These are phyloP conservation scores for Abrus precatorius DNA, from an alignment of 306 rosid genomes.

Conservation along the genomic window DNA sequence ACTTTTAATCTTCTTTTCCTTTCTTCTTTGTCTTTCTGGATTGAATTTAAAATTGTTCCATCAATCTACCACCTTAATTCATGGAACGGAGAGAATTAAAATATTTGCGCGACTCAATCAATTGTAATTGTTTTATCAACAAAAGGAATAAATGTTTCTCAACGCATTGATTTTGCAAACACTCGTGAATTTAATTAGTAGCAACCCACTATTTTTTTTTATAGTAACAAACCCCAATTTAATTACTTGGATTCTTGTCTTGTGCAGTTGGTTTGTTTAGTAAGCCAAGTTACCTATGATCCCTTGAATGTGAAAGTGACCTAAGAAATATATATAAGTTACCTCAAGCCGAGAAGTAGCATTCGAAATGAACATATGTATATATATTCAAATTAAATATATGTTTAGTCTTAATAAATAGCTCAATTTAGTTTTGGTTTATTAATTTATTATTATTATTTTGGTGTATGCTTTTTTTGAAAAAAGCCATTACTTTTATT, in stretches of 20 bases:
- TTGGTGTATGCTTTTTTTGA: too few species aligned
- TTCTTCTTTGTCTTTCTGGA: neutral
- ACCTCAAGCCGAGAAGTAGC: neutral
- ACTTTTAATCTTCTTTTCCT: neutral
- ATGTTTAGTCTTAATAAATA: too few species aligned
- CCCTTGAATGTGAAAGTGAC: conserved; percentile 50
- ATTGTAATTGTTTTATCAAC: conserved; percentile 11
- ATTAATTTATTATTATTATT: too few species aligned
- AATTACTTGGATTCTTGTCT: conserved; percentile 32
- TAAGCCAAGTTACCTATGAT: conserved; percentile 44
- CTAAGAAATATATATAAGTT: conserved; percentile 16
- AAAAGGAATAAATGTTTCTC: conserved; percentile 45
- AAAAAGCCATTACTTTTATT: too few species aligned
- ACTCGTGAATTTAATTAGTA: conserved; percentile 19
- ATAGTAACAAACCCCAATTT: neutral
- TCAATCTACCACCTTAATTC: conserved; percentile 39
- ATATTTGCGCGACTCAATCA: neutral
- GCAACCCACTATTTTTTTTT: neutral
- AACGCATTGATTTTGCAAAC: conserved; percentile 29
- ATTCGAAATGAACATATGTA: neutral
- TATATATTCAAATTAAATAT: too few species aligned
- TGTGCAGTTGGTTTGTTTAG: conserved; percentile 27
- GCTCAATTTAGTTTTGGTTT: too few species aligned
- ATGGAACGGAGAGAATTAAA: conserved; percentile 26
- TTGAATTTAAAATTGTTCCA: neutral